These are phyloP conservation scores for Dictyostelium intermedium DNA, from an alignment of 78 protist species.

Conservation along the genomic window DNA sequence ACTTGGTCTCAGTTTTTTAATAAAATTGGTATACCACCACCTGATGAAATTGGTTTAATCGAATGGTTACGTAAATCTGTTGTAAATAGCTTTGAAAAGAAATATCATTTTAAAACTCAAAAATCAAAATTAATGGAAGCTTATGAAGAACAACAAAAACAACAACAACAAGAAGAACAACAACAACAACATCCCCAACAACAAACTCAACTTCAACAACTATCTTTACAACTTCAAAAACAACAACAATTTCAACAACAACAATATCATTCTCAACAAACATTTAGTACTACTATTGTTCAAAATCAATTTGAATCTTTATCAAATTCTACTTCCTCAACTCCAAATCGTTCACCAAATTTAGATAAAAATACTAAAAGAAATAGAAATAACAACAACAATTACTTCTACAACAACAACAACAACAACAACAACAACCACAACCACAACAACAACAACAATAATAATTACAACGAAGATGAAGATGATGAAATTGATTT, in stretches of 20 bases:
- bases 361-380: not conserved
- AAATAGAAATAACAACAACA: not conserved
- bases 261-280: not conserved
- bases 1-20: slow-evolving; percentile 76
- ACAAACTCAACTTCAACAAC: not conserved
- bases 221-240: not conserved
- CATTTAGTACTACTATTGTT: not conserved
- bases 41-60: slow-evolving; percentile 4
- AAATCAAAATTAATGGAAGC: not conserved
- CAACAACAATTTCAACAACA: not conserved
- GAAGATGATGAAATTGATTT: not conserved
- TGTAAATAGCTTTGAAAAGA: slow-evolving; percentile 16
- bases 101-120: slow-evolving; percentile 17
- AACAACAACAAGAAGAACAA: not conserved
- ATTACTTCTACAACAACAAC: too few relatives aligned
- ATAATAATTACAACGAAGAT: not conserved
- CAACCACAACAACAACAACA: too few relatives aligned
- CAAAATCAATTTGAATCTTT: not conserved
- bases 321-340: slow-evolving; percentile 2
- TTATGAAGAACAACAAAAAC: not conserved
- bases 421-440: too few relatives aligned
- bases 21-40: slow-evolving; percentile 19
- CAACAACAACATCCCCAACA: not conserved
- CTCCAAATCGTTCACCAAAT: not conserved
- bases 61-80: slow-evolving; percentile 78